A percentile compares a stretch with the other conserved stretches of the same genome.
phyloP scores from a whole-genome alignment of 768 basidiomycete genomes.

The Pisolithus tinctorius region DNA sequence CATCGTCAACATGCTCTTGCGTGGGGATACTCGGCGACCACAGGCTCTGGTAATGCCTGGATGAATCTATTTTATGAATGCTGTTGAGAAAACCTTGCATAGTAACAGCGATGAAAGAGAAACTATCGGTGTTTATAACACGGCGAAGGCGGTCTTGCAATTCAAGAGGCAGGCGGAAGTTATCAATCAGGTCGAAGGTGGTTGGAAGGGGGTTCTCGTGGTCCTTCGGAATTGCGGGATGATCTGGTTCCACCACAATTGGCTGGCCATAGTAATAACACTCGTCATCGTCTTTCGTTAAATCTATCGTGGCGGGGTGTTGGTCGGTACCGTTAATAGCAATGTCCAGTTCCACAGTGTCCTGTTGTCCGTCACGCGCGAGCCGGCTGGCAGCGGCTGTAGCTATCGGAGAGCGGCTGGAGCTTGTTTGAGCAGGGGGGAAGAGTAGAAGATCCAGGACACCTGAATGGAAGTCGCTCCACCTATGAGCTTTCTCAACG shows the following conservation, averaged over 20 bases:
- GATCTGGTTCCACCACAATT: neutral
- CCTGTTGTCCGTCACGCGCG: no score
- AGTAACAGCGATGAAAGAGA: constrained; percentile 26
- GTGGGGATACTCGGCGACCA: constrained; percentile 16
- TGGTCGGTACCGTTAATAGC: no score
- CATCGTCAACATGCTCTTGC: constrained; percentile 36
- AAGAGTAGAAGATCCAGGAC: constrained; percentile 9
- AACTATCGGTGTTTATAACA: constrained; percentile 19
- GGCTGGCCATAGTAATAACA: neutral
- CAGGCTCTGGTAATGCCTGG: constrained; percentile 12
- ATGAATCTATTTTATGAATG: constrained; percentile 12
- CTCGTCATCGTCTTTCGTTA: neutral
- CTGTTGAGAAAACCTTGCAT: constrained; percentile 34
- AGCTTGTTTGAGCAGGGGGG: neutral
- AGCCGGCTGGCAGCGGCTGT: neutral
- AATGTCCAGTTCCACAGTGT: neutral
- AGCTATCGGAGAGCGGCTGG: neutral
- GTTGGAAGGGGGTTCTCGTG: neutral
- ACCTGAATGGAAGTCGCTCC: constrained; percentile 24
- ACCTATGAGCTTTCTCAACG: constrained; percentile 5
- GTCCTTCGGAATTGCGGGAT: neutral
- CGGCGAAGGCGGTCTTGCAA: constrained; percentile 36
- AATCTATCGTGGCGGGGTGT: no score
- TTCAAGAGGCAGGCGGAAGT: constrained; percentile 15
- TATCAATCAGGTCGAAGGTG: neutral